Evolutionary conservation across 2,329 filamentous ascomycete genomes (phyloP), one percentile per base, ranked within the genome.

Genomic region (Apiospora saccharicola): DNA sequence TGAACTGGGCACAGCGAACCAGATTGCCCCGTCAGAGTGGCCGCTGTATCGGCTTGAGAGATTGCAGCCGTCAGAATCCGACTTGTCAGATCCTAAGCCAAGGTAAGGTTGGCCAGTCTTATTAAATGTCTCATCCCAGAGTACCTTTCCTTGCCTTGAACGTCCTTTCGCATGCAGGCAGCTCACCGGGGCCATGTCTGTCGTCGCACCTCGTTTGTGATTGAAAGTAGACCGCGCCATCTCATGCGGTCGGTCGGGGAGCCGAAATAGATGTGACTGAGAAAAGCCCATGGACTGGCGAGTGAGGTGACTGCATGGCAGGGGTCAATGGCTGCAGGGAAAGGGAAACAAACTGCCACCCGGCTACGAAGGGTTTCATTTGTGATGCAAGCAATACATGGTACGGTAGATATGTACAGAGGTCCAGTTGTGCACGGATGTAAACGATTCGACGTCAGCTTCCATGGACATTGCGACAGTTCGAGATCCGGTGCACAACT

Each of bases 61-160:
- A 61, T 34, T 22, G 30, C 53, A 61, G 30, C 30, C 16, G 53
- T 37, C 53, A 34, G 26, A 61, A 61, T 61, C 22, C 16, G 53
- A 61, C 53, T 37, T n/a, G 53, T 61, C 53, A 61, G 53, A 61
- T 61, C 53, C 26, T 41, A 61, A 61, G 53, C 53, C 22, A 19
- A 34, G 22, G 53, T 19, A 34, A 34, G 30, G 22, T 49, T 22
- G 19, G 57, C 13, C 34, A n/a, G 34, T 64, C 57, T 41, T 37
- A 61, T 61, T 37, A 34, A 34, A 37, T 61, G 53, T 37, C 53
- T 61, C 30, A 61, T 37, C 16, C 37, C 53, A 22, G 26, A 22
- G 34, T 13, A 41, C 10, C 30, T 64, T 64, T 24, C 10, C 34
- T 24, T 41, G 57, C 19, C 34, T 41, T 64, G 57, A 14, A 41